Percentiles rank a stretch among this genome's conserved stretches.
phyloP scores from a whole-genome alignment of 345 rosid genomes.

The Aquilaria yunnanensis region DNA sequence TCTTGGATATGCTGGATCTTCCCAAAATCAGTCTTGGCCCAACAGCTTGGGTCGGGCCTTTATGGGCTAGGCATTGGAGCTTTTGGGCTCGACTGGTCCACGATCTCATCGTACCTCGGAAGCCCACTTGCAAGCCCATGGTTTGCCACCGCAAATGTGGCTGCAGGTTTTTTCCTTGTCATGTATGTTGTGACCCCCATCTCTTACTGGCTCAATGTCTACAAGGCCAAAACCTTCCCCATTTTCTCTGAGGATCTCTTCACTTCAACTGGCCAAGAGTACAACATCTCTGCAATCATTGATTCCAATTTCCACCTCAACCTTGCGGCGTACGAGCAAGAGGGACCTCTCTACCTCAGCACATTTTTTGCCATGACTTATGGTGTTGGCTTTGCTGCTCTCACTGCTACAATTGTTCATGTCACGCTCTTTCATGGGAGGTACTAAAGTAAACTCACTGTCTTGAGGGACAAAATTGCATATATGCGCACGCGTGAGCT shows the following conservation, averaged over 20 bases:
- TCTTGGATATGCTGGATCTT: constrained; percentile 96
- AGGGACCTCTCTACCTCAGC: constrained; percentile 83
- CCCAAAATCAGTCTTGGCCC: constrained; percentile 68
- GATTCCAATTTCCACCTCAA: constrained; percentile 76
- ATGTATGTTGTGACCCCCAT: constrained; percentile 80
- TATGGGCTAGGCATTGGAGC: constrained; percentile 82
- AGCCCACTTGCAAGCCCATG: constrained; percentile 99
- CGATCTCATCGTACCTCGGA: constrained; percentile 90
- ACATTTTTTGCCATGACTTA: constrained; percentile 84
- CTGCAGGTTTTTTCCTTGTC: constrained; percentile 55
- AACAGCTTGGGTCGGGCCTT: constrained; percentile 90
- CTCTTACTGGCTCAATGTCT: constrained; percentile 70
- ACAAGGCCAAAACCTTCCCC: constrained; percentile 79
- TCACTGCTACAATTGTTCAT: constrained; percentile 79
- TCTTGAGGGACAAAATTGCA: background rate
- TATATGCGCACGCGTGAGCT: background rate
- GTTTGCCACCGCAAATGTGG: constrained; percentile 97
- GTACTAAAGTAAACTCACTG: constrained; percentile 21
- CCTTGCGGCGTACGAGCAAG: constrained; percentile 54
- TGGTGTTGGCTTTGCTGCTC: constrained; percentile 87
- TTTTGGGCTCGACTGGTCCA: constrained; percentile 87
- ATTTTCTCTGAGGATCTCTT: constrained; percentile 74
- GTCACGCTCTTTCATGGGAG: constrained; percentile 91
- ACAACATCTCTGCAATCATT: constrained; percentile 66
- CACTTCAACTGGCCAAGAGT: constrained; percentile 58